Evolutionary conservation across 495 filamentous ascomycete species (phyloP).

Genomic region (Friedmanniomyces simplex): DNA sequence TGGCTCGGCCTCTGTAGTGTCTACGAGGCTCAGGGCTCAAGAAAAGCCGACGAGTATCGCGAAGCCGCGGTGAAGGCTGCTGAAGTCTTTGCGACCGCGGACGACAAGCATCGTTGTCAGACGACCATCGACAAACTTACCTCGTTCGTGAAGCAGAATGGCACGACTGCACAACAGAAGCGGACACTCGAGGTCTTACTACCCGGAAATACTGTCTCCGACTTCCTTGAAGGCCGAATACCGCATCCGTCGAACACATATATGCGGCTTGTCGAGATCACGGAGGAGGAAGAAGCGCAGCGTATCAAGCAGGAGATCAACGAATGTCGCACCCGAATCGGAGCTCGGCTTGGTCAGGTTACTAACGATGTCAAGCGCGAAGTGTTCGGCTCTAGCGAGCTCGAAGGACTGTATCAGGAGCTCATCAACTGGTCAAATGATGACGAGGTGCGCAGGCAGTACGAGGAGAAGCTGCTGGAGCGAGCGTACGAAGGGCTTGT

Average conservation of each 20-base stretch:
- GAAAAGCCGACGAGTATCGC: constrained; percentile 64
- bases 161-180: constrained; percentile 60
- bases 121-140: constrained; percentile 72
- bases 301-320: constrained; percentile 85
- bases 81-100: constrained; percentile 58
- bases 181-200: constrained; percentile 63
- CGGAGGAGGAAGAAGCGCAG: constrained; percentile 79
- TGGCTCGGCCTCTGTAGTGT: constrained; percentile 87
- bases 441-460: constrained; percentile 69
- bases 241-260: constrained; percentile 74
- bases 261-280: constrained; percentile 69
- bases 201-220: constrained; percentile 66
- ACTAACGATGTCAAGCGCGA: constrained; percentile 80
- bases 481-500: constrained; percentile 66
- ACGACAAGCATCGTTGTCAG: constrained; percentile 62
- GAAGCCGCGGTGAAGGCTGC: constrained; percentile 60
- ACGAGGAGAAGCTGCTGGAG: constrained; percentile 84
- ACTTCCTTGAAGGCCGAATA: constrained; percentile 74
- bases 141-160: constrained; percentile 56
- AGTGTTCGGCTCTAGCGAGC: constrained; percentile 55
- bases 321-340: constrained; percentile 77
- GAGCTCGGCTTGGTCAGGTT: constrained; percentile 71
- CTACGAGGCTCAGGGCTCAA: constrained; percentile 63
- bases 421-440: constrained; percentile 85
- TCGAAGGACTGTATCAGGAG: constrained; percentile 66